Percentiles rank a stretch among this genome's conserved stretches.
Conservation (phyloP, 2,329 filamentous ascomycete genomes). For the Aspergillus amoenus region DNA sequence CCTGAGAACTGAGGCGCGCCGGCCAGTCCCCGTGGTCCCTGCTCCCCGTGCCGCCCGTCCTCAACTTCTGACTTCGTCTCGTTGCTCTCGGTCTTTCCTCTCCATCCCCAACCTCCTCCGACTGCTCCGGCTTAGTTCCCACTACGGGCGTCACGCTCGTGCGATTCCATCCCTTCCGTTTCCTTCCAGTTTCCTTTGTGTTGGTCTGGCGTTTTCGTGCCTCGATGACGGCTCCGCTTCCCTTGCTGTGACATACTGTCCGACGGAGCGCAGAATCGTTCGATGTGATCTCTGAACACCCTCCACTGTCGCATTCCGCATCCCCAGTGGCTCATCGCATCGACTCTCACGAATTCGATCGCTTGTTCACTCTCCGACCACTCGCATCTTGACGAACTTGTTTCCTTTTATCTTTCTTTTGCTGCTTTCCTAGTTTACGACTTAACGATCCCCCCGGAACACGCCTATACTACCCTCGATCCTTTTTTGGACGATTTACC, state of each 20-base stretch:
- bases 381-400: slow-evolving; percentile 24
- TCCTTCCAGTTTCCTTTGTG: slow-evolving; percentile 23
- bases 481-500: slow-evolving; percentile 5
- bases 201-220: slow-evolving; percentile 29
- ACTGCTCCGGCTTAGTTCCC: slow-evolving; percentile 8
- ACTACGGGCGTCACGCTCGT: slow-evolving; percentile 23
- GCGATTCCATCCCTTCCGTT: slow-evolving; percentile 20
- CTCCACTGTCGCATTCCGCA: slow-evolving; percentile 13
- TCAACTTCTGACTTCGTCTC: slow-evolving; percentile 15
- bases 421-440: slow-evolving; percentile 21
- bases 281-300: slow-evolving; percentile 19
- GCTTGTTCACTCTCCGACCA: slow-evolving; percentile 20
- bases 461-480: slow-evolving; percentile 11
- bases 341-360: slow-evolving; percentile 21
- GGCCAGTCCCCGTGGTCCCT: slow-evolving; percentile 2
- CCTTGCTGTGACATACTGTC: slow-evolving; percentile 14
- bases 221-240: slow-evolving; percentile 18
- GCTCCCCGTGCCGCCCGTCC: slow-evolving; percentile 8
- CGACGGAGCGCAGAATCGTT: slow-evolving; percentile 19
- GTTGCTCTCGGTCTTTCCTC: slow-evolving; percentile 9
- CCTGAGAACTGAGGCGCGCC: slow-evolving; percentile 16
- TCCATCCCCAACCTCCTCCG: slow-evolving; percentile 11
- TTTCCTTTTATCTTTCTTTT: slow-evolving; percentile 20
- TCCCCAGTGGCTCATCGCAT: slow-evolving; percentile 18
- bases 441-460: slow-evolving; percentile 20